Evolutionary conservation across 2,329 filamentous ascomycete genomes (phyloP).

Genomic region (Trichothecium sympodiale): DNA sequence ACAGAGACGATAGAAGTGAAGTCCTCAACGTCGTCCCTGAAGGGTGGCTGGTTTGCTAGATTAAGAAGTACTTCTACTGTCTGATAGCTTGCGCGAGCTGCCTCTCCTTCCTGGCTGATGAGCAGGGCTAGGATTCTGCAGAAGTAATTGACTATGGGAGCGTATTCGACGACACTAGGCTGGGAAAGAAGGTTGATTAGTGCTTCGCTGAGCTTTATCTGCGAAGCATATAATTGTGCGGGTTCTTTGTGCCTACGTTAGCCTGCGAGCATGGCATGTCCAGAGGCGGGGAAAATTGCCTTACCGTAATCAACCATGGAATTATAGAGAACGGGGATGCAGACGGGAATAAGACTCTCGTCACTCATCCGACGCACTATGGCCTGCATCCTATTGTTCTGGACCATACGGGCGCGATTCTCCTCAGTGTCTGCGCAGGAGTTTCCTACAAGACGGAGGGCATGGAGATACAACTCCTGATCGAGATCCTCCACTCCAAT

Average conservation of each 20-base stretch:
- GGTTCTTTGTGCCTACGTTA: slow-evolving; percentile 30
- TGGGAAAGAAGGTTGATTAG: slow-evolving; percentile 39
- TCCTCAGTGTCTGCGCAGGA: slow-evolving; percentile 53
- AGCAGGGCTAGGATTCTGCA: slow-evolving; percentile 47
- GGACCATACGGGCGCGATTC: slow-evolving; percentile 45
- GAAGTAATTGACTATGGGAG: slow-evolving; percentile 36
- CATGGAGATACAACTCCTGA: slow-evolving; percentile 37
- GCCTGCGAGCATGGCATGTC: slow-evolving; percentile 9
- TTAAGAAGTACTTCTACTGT: slow-evolving; percentile 39
- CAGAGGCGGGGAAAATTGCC: slow-evolving; percentile 7
- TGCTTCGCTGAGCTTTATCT: slow-evolving; percentile 35
- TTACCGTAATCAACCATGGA: slow-evolving; percentile 52
- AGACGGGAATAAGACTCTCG: slow-evolving; percentile 36
- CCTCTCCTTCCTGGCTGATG: slow-evolving; percentile 39
- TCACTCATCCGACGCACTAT: slow-evolving; percentile 38
- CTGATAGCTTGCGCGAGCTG: slow-evolving; percentile 26
- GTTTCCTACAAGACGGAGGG: slow-evolving; percentile 49
- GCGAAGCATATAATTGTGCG: slow-evolving; percentile 43
- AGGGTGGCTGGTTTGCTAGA: slow-evolving; percentile 30
- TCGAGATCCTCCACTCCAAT: slow-evolving; percentile 26
- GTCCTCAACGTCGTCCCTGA: slow-evolving; percentile 38
- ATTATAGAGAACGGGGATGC: slow-evolving; percentile 51
- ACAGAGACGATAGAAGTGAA: slow-evolving; percentile 41
- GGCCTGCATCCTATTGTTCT: slow-evolving; percentile 31
- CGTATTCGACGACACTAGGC: slow-evolving; percentile 27